Evolutionary conservation across 2,329 filamentous ascomycete genomes (phyloP), one percentile per base, ranked within the genome.

Genomic region (Laburnicola sp.): DNA sequence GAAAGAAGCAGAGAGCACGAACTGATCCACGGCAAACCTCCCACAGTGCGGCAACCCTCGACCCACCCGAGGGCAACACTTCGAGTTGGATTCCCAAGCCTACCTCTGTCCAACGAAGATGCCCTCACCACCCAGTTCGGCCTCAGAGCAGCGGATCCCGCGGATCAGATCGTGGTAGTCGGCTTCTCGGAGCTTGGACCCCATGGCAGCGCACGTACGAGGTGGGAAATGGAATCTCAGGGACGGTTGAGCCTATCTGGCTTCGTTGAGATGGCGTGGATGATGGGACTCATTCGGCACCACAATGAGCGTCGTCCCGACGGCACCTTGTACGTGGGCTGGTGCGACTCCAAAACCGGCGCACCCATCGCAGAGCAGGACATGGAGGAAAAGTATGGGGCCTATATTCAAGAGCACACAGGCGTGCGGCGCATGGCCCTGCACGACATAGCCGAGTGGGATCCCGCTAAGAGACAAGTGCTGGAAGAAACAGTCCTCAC

Each of bases 221-320:
- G 90, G 56, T 95, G 90, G 90, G 89, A 95, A 76, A 94, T 94
- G 88, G 90, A 95, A 73, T 87, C 89, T 1, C 82, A 88, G 59
- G 90, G 90, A 65, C 82, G 90, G 68, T 94, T 95, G 76, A 94
- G 89, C 8, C 81, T 94, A 8, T 89, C 93, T 73, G 90, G 90
- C 27, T 94, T 88, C 65, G 85, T 94, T 53, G 90, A 95, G 75
- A 94, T 95, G 89, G 88, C 90, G 31, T 95, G 90, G 90, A 88
- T 95, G 70, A 95, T 94, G 89, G 89, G 90, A 65, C 82, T 94
- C 50, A 93, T 95, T 76, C 91, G 89, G 78, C 90, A 95, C 72
- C 61, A 89, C 88, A 8, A 83, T 84, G 27, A 16, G 16, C 16
- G 16, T 16, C 16, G 16, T 16, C 16, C 16, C 16, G 16, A 16